Conservation (phyloP, 2,329 filamentous ascomycete species). For the Fulvia fulva region DNA sequence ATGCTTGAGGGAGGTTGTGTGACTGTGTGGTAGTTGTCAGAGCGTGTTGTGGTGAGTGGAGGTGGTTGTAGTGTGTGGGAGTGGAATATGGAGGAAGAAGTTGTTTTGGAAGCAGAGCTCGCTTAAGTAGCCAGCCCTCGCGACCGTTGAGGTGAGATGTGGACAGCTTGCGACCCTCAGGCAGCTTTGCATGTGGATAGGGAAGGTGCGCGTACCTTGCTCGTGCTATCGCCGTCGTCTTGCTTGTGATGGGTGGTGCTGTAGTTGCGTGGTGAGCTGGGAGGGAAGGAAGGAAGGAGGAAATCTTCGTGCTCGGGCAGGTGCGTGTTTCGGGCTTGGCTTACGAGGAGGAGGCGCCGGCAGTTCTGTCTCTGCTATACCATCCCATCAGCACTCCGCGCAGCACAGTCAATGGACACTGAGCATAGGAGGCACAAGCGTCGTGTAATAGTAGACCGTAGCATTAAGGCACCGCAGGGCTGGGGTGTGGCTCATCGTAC, state of each 20-base stretch:
- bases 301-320: not conserved
- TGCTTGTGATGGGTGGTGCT: not conserved
- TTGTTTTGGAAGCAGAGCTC: not conserved
- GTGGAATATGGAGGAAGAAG: not conserved
- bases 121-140: slow-evolving; percentile 1
- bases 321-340: not conserved
- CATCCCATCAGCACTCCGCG: not conserved
- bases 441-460: not conserved
- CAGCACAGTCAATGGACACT: not conserved
- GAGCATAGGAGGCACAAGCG: not conserved
- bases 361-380: not conserved
- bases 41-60: not conserved
- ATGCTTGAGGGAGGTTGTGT: not conserved
- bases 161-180: not conserved
- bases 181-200: not conserved
- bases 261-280: not conserved
- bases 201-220: not conserved
- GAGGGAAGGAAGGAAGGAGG: not conserved
- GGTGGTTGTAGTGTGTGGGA: not conserved
- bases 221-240: not conserved
- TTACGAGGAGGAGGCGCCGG: not conserved
- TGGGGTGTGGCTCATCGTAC: not conserved
- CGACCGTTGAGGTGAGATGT: not conserved
- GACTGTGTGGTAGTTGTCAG: slow-evolving; percentile 5
- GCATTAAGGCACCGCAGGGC: not conserved